phyloP scores from a whole-genome alignment of 441 rosid species.

The Aquilaria agallochum region DNA sequence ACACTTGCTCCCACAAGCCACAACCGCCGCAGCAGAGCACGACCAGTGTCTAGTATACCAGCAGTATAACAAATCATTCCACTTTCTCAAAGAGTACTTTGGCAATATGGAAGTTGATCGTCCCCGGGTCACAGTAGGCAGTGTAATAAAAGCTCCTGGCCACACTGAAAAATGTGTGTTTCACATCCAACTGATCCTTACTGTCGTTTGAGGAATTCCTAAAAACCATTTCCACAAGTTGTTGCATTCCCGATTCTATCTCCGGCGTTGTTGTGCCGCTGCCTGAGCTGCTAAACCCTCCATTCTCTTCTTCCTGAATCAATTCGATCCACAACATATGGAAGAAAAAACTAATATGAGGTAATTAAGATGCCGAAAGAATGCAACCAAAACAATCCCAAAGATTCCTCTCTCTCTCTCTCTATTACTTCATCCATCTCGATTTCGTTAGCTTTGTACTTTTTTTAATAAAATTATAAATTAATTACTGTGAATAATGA shows the following conservation, averaged over 20 bases:
- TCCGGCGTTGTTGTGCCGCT: conserved; percentile 12
- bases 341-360: not conserved
- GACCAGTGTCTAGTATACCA: too few relatives aligned
- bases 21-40: too few relatives aligned
- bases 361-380: not conserved
- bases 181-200: conserved; percentile 18
- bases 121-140: conserved; percentile 43
- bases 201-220: conserved; percentile 21
- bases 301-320: conserved; percentile 30
- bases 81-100: conserved; percentile 73
- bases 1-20: too few relatives aligned
- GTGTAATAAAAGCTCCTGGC: conserved; percentile 56
- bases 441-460: not conserved
- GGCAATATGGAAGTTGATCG: conserved; percentile 50
- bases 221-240: conserved; percentile 43
- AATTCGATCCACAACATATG: not conserved
- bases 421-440: too few relatives aligned
- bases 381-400: conserved; percentile 1
- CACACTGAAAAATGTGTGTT: conserved; percentile 45
- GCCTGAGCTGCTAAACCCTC: conserved; percentile 13
- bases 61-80: conserved; percentile 16
- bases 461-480: not conserved
- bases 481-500: too few relatives aligned
- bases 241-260: conserved; percentile 53
- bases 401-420: not conserved